Evolutionary conservation across 306 rosid genomes (phyloP).

Genomic region (Cicer chorassanicum): DNA sequence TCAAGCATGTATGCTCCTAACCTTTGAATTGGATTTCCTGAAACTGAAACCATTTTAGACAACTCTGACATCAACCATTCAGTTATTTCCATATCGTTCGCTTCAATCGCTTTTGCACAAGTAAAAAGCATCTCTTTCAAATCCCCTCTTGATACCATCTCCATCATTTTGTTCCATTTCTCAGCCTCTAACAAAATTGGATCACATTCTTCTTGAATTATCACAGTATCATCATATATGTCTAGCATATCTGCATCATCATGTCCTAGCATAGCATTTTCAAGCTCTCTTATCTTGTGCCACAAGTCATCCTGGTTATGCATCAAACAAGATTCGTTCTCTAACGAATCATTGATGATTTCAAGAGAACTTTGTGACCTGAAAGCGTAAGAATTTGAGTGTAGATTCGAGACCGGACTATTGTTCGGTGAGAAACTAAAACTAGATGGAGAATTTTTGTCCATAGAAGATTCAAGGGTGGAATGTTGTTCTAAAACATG

Average conservation of each 20-base stretch:
- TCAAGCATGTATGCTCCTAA: slow-evolving; percentile 89
- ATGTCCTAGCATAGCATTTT: slow-evolving; percentile 77
- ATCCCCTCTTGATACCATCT: slow-evolving; percentile 67
- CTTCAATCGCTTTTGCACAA: slow-evolving; percentile 75
- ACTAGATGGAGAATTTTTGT: slow-evolving; percentile 61
- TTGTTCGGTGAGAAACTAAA: slow-evolving; percentile 59
- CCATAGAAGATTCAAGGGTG: slow-evolving; percentile 65
- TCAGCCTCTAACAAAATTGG: slow-evolving; percentile 51
- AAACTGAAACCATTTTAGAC: slow-evolving; percentile 75
- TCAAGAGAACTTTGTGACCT: slow-evolving; percentile 55
- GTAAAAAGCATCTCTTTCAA: slow-evolving; percentile 74
- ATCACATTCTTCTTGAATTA: slow-evolving; percentile 44
- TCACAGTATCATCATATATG: slow-evolving; percentile 17
- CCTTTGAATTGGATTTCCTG: slow-evolving; percentile 80
- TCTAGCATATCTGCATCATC: slow-evolving; percentile 60
- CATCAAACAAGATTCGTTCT: slow-evolving; percentile 60
- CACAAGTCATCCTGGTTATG: slow-evolving; percentile 62
- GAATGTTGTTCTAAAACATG: slow-evolving; percentile 51
- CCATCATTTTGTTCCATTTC: slow-evolving; percentile 62
- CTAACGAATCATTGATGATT: slow-evolving; percentile 54
- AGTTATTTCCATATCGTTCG: slow-evolving; percentile 57
- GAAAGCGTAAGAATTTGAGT: slow-evolving; percentile 46
- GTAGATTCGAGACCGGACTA: slow-evolving; percentile 67
- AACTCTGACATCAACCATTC: slow-evolving; percentile 74
- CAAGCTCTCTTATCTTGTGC: slow-evolving; percentile 84